Evolutionary conservation across 1,139 yeast genomes (phyloP).

Genomic region (Hyphopichia khmerensis): DNA sequence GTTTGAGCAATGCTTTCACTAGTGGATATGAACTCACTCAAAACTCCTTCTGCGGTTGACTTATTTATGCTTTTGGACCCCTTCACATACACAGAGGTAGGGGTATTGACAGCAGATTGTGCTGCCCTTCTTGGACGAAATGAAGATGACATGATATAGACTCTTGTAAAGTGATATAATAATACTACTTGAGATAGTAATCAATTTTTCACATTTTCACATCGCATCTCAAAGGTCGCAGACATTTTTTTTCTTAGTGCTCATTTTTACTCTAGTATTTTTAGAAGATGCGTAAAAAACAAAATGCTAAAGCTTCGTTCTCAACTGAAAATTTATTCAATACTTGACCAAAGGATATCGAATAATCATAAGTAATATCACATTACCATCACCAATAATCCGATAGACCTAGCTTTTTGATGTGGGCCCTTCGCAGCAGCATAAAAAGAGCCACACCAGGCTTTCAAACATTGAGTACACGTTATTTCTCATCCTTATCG

Average conservation of each 20-base stretch:
- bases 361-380: too few relatives aligned
- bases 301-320: background rate
- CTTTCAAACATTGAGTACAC: slow-evolving; percentile 1
- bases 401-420: too few relatives aligned
- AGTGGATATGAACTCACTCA: slow-evolving; percentile 47
- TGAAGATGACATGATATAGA: slow-evolving; percentile 19
- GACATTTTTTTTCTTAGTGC: slow-evolving; percentile 7
- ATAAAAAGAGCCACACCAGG: slow-evolving; percentile 1
- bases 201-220: slow-evolving; percentile 1
- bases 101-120: slow-evolving; percentile 48
- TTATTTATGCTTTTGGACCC: slow-evolving; percentile 26
- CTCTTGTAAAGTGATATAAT: too few relatives aligned
- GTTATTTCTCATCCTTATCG: slow-evolving; percentile 16
- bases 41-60: slow-evolving; percentile 44
- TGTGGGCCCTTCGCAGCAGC: slow-evolving; percentile 1
- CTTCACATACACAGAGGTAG: slow-evolving; percentile 44
- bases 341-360: too few relatives aligned
- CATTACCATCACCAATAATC: too few relatives aligned
- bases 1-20: slow-evolving; percentile 27
- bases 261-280: slow-evolving; percentile 2
- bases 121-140: slow-evolving; percentile 39
- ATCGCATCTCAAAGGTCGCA: slow-evolving; percentile 7
- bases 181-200: background rate
- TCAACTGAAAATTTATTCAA: background rate
- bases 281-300: background rate